phyloP scores from a whole-genome alignment of 1,139 yeast genomes.

The Pichia sp. region DNA sequence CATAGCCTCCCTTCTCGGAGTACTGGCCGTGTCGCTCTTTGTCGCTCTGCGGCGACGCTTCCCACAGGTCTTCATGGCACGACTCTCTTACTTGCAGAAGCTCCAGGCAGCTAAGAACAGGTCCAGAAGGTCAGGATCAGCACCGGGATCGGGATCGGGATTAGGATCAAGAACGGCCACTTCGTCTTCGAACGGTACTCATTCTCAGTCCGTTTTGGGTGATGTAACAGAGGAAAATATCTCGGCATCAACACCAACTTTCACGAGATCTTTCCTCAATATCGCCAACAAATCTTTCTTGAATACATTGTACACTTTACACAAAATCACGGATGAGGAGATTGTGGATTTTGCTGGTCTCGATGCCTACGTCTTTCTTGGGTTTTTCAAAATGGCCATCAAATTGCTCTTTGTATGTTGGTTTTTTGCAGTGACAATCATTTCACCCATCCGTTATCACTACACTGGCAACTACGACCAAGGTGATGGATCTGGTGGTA shows the following conservation, averaged over 20 bases:
- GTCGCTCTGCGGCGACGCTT: constrained; percentile 38
- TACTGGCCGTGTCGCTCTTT: constrained; percentile 37
- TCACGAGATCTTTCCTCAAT: constrained; percentile 6
- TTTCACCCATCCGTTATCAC: constrained; percentile 63
- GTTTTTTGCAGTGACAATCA: constrained; percentile 48
- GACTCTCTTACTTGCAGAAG: constrained; percentile 22
- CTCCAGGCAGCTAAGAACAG: background rate
- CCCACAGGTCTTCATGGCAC: constrained; percentile 47
- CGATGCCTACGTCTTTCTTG: constrained; percentile 82
- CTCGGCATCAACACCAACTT: constrained; percentile 18
- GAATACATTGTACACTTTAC: constrained; percentile 73
- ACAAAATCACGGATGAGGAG: constrained; percentile 62
- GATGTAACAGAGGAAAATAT: constrained; percentile 19
- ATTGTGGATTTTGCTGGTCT: constrained; percentile 85
- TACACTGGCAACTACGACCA: constrained; percentile 56
- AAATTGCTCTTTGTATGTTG: constrained; percentile 46
- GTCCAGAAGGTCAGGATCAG: background rate
- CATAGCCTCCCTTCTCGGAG: constrained; percentile 38
- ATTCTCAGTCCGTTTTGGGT: constrained; percentile 2
- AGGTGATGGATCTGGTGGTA: constrained; percentile 31
- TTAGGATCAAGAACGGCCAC: background rate
- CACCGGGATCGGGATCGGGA: too few species aligned
- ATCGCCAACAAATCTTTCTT: constrained; percentile 45
- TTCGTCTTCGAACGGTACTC: background rate
- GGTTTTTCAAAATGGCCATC: constrained; percentile 70